phyloP scores from a whole-genome alignment of 371 early-diverging fungal species.

The Circinella umbellata region DNA sequence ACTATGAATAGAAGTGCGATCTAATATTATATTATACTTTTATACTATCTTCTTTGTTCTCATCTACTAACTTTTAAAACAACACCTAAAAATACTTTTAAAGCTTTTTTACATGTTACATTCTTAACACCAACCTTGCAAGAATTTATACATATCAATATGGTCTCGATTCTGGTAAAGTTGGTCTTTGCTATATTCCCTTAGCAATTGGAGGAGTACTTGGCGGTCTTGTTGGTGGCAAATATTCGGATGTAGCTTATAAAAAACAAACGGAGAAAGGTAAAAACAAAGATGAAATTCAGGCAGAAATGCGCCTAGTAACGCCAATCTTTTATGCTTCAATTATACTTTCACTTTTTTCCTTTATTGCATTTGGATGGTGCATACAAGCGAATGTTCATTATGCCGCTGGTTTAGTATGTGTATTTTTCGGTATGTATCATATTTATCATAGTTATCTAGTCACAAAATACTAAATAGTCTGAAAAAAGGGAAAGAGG shows the following conservation, averaged over 20 bases:
- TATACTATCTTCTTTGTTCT: too few species aligned
- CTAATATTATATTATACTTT: too few species aligned
- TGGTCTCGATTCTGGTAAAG: slow-evolving; percentile 28
- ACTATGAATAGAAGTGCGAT: too few species aligned
- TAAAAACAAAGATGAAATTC: slow-evolving; percentile 15
- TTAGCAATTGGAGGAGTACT: slow-evolving; percentile 34
- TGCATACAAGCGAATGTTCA: slow-evolving; percentile 43
- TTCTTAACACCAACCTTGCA: slow-evolving; percentile 28
- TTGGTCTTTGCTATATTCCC: slow-evolving; percentile 33
- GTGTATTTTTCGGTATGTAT: slow-evolving; percentile 42
- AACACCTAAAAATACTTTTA: too few species aligned
- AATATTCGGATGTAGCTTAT: slow-evolving; percentile 38
- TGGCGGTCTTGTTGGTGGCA: slow-evolving; percentile 42
- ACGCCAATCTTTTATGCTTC: slow-evolving; percentile 24
- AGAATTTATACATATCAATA: slow-evolving; percentile 35
- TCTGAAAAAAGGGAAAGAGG: neutral
- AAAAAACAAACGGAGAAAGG: slow-evolving; percentile 26
- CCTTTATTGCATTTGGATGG: slow-evolving; percentile 49
- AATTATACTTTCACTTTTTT: slow-evolving; percentile 21
- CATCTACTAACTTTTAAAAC: too few species aligned
- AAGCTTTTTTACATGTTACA: slow-evolving; percentile 24
- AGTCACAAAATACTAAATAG: too few species aligned
- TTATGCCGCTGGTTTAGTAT: slow-evolving; percentile 43
- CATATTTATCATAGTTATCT: too few species aligned
- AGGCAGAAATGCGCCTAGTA: slow-evolving; percentile 47